Base-by-base conservation (phyloP, 192 early-diverging fungal genomes). In the Coemansia erecta region DNA sequence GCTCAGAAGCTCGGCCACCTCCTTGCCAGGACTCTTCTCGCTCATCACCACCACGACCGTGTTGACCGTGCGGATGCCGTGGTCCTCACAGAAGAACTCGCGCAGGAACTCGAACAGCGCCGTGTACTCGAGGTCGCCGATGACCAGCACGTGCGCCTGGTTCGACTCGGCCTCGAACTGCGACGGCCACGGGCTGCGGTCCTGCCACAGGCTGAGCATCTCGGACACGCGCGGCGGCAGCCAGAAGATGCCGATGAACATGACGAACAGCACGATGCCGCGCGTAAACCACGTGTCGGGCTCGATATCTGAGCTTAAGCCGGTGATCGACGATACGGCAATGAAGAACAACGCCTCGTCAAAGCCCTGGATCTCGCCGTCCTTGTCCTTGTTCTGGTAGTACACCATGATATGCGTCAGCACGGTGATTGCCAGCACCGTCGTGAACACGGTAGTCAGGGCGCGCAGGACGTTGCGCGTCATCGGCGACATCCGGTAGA, bases 11-110 rank as follows among this genome's bases (percentile, higher is more conserved):
- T 79, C 70, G 51, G 63, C 52, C 9, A 84, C 69, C 42, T 85
- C 85, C 57, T 84, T 83, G 35, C 68, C 58, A 18, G 85, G 85
- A 35, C 77, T 84, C 28, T 65, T 63, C 42, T 84, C 82, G 68
- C 80, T 83, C 71, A 91, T 71, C 45, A 91, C 73, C 26, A 91
- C 86, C 9, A 90, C 86, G 11, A 80, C 73, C 3, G 88, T 88
- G 45, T 82, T 82, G 63, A 88, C 77, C 8, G 86, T 87, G 40
- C 63, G 65, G 17, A 83, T 61, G 31, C 89, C 89, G 48, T 91
- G 89, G 70, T 90, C 89, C 66, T 87, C 81, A 60, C 88, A 90
- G 50, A 89, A 91, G 63, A 91, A 90, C 73, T 91, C 89, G 46
- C 86, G 81, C 59, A 91, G 61, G 26, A 91, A 91, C 70, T 87